Evolutionary conservation across 1,139 yeast species (phyloP).

Genomic region (Candida mesenterica): DNA sequence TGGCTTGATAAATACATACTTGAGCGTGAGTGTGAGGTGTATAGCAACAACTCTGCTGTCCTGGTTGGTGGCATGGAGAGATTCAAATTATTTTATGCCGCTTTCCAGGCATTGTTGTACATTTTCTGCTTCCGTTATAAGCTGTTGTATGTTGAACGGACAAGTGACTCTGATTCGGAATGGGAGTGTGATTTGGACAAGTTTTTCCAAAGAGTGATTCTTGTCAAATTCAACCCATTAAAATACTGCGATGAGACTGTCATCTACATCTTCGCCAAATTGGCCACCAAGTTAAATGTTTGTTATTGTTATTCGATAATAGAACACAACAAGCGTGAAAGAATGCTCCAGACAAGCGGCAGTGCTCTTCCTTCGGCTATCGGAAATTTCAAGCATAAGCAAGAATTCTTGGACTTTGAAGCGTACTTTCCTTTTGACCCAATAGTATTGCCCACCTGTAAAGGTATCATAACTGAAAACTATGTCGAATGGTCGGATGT

Average conservation of each 20-base stretch:
- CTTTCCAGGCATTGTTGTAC: constrained; percentile 86
- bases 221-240: constrained; percentile 89
- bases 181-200: constrained; percentile 88
- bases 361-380: constrained; percentile 30
- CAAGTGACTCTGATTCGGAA: constrained; percentile 25
- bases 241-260: constrained; percentile 93
- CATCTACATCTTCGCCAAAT: constrained; percentile 88
- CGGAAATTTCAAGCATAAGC: constrained; percentile 51
- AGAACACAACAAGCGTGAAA: constrained; percentile 81
- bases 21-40: constrained; percentile 81
- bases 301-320: constrained; percentile 93
- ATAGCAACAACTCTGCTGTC: constrained; percentile 17
- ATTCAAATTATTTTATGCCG: constrained; percentile 87
- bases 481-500: constrained; percentile 73
- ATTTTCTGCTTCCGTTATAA: constrained; percentile 87
- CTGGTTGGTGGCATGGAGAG: constrained; percentile 64
- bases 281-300: constrained; percentile 85
- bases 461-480: constrained; percentile 46
- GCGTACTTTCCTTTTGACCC: constrained; percentile 98
- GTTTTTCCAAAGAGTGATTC: constrained; percentile 81
- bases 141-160: constrained; percentile 39
- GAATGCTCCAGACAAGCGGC: constrained; percentile 40
- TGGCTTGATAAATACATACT: constrained; percentile 81
- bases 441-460: constrained; percentile 63
- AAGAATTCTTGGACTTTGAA: constrained; percentile 83